Percentiles rank a stretch among this genome's conserved stretches.
Conservation (phyloP, 169 alveolate genomes). For the Eimeria mitis region DNA sequence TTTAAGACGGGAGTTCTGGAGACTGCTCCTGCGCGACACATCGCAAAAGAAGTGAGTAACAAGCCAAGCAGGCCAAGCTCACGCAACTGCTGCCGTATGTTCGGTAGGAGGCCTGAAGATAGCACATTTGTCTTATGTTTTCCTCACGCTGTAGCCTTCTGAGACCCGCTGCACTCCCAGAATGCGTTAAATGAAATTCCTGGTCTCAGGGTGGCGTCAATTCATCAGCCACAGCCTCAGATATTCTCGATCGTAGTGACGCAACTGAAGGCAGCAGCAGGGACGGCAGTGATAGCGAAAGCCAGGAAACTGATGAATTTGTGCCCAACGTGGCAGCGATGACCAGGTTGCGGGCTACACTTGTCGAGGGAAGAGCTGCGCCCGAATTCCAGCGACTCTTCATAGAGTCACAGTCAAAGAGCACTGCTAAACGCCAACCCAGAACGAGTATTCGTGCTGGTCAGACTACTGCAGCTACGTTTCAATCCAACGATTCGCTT, state of each 20-base stretch:
- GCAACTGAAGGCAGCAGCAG: conserved; percentile 48
- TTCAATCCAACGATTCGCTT: background rate
- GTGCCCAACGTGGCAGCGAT: conserved; percentile 40
- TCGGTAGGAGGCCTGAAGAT: background rate
- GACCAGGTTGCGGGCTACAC: conserved; percentile 64
- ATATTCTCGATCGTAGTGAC: background rate
- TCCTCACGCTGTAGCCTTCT: background rate
- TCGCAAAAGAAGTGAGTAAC: background rate
- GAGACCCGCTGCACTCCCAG: background rate
- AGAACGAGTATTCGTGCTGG: background rate
- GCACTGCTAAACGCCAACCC: background rate
- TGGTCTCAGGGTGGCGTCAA: background rate
- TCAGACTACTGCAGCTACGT: background rate
- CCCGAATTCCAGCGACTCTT: conserved; percentile 68
- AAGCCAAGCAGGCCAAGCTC: background rate
- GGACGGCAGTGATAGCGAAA: conserved; percentile 18
- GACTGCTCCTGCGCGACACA: background rate
- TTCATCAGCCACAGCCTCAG: background rate
- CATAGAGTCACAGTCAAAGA: conserved; percentile 36
- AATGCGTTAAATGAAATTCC: background rate
- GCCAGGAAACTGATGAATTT: background rate
- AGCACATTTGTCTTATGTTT: background rate
- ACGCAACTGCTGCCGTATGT: background rate
- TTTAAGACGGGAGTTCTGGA: conserved; percentile 6
- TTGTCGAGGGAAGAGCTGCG: conserved; percentile 59